A percentile compares a stretch with the other conserved stretches of the same genome.
Conservation (phyloP, 2,329 filamentous ascomycete genomes). For the Xylariaceae sp. region DNA sequence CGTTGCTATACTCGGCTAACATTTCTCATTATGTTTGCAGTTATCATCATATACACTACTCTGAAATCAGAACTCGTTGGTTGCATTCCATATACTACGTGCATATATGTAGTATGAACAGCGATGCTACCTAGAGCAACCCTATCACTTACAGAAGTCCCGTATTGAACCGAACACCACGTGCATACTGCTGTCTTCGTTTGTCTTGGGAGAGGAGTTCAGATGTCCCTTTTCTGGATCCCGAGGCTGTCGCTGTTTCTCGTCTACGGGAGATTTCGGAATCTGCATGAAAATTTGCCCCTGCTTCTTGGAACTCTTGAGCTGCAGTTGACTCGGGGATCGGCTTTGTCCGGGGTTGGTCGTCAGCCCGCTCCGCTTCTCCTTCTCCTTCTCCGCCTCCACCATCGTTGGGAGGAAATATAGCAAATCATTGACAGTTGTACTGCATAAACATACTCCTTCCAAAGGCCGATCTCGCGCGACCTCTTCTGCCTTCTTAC, state of each 20-base stretch:
- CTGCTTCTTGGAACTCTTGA: neutral
- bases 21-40: neutral
- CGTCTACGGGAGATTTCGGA: neutral
- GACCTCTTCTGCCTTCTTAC: conserved; percentile 5
- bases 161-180: neutral
- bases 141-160: neutral
- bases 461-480: conserved; percentile 22
- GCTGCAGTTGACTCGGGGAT: neutral
- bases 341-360: neutral
- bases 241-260: neutral
- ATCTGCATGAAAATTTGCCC: neutral
- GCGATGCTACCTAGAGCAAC: too few species aligned
- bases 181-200: neutral
- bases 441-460: conserved; percentile 10
- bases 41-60: neutral
- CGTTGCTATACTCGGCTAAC: neutral
- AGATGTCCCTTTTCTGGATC: neutral
- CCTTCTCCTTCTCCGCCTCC: conserved; percentile 22
- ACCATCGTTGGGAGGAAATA: conserved; percentile 11
- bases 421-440: conserved; percentile 7
- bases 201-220: neutral
- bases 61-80: neutral
- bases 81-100: too few species aligned
- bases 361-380: conserved; percentile 29
- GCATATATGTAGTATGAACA: too few species aligned